A percentile compares a stretch with the other conserved stretches of the same genome.
Conservation (phyloP, 2,329 filamentous ascomycete species). For the Aspergillus aculeatus region DNA sequence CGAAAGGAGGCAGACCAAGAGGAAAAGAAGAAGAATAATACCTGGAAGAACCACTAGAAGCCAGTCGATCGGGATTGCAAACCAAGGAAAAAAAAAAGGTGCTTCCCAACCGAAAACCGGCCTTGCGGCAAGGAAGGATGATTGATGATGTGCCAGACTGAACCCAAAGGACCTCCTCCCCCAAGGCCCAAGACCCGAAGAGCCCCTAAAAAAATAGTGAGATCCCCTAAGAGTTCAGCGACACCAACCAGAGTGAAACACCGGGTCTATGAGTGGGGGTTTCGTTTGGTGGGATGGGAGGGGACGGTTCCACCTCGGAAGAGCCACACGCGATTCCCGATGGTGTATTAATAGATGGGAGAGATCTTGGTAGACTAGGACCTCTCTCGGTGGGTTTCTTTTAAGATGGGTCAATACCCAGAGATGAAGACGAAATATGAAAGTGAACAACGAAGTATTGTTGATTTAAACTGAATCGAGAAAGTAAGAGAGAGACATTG, state of each 20-base stretch:
- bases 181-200: too few species aligned
- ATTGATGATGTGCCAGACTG: not conserved
- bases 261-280: not conserved
- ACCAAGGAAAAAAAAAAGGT: constrained; percentile 1
- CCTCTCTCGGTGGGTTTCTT: not conserved
- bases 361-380: not conserved
- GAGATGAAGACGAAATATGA: not conserved
- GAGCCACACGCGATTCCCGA: not conserved
- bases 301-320: not conserved
- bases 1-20: not conserved
- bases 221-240: not conserved
- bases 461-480: not conserved
- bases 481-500: not conserved
- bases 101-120: not conserved
- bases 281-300: not conserved
- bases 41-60: not conserved
- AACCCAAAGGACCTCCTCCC: not conserved
- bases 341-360: not conserved
- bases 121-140: not conserved
- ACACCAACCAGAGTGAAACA: not conserved
- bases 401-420: not conserved
- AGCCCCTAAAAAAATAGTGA: not conserved
- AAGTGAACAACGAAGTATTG: too few species aligned
- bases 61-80: not conserved
- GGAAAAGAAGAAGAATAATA: not conserved